Percentiles rank a stretch among this genome's conserved stretches.
phyloP scores from a whole-genome alignment of 2,329 filamentous ascomycete genomes.

The Dactylellina sp. region DNA sequence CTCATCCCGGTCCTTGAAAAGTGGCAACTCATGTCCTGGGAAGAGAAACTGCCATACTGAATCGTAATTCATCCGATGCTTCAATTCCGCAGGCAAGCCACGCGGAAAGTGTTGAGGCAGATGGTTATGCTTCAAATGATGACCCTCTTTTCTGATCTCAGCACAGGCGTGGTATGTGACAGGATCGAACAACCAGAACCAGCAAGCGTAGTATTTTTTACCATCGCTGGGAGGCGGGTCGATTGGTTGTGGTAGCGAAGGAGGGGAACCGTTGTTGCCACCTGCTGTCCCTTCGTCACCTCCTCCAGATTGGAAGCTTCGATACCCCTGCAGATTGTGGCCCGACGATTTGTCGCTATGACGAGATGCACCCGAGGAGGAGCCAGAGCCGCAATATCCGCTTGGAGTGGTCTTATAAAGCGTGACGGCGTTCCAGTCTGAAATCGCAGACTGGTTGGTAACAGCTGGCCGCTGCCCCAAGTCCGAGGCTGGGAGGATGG shows the following conservation, averaged over 20 bases:
- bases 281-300: conserved; percentile 22
- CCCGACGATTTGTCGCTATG: conserved; percentile 24
- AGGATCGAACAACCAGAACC: conserved; percentile 51
- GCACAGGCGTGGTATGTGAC: conserved; percentile 45
- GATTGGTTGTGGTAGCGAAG: conserved; percentile 48
- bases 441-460: conserved; percentile 14
- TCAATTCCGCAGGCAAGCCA: conserved; percentile 29
- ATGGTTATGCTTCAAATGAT: conserved; percentile 50
- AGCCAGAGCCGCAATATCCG: conserved; percentile 19
- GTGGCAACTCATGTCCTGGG: conserved; percentile 13
- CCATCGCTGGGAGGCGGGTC: conserved; percentile 42
- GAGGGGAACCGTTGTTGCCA: conserved; percentile 40
- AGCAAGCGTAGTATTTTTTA: conserved; percentile 49
- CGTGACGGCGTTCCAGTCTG: conserved; percentile 36
- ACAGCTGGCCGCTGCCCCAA: neutral
- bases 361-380: conserved; percentile 37
- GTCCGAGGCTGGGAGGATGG: neutral
- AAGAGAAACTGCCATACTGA: conserved; percentile 44
- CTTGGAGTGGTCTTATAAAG: conserved; percentile 31
- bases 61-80: conserved; percentile 43
- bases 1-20: conserved; percentile 36
- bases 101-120: conserved; percentile 37
- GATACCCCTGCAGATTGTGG: conserved; percentile 26
- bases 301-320: conserved; percentile 21
- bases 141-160: conserved; percentile 44